phyloP scores from a whole-genome alignment of 805 yeast genomes.

The Myxozyma monticola region DNA sequence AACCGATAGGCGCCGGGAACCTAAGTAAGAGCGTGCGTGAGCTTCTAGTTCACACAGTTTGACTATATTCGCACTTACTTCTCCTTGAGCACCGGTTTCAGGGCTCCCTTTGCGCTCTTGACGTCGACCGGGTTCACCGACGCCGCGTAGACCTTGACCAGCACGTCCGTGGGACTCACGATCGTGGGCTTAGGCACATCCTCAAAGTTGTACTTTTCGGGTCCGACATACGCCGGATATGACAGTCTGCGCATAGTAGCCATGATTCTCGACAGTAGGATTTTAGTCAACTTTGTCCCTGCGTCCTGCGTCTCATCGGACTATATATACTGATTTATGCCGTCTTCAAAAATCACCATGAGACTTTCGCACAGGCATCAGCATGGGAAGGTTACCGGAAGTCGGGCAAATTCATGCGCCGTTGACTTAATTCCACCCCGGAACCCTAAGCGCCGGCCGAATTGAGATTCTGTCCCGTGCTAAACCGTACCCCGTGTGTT shows the following conservation, averaged over 20 bases:
- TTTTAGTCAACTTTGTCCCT: no score
- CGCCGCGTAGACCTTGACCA: conserved; percentile 27
- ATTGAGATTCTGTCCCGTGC: no score
- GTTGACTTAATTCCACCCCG: no score
- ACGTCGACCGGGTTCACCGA: conserved; percentile 31
- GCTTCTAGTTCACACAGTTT: background rate
- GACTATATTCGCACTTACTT: conserved; percentile 7
- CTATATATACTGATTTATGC: background rate
- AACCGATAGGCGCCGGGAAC: conserved; percentile 29
- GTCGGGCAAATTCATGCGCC: no score
- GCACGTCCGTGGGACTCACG: conserved; percentile 15
- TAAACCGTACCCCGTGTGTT: no score
- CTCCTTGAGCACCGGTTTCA: conserved; percentile 11
- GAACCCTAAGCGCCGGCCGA: no score
- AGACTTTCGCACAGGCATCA: no score
- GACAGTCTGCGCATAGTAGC: conserved; percentile 13
- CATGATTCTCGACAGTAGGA: no score
- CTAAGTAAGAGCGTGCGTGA: background rate
- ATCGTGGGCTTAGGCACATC: conserved; percentile 29
- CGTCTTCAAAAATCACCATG: background rate
- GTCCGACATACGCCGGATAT: conserved; percentile 10
- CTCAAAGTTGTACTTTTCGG: conserved; percentile 8
- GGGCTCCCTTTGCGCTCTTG: conserved; percentile 19
- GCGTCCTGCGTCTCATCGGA: no score
- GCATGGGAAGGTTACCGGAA: no score